Evolutionary conservation across 2,329 filamentous ascomycete species (phyloP), one percentile per base, ranked within the genome.

Genomic region (Hypoxylon rubiginosum): DNA sequence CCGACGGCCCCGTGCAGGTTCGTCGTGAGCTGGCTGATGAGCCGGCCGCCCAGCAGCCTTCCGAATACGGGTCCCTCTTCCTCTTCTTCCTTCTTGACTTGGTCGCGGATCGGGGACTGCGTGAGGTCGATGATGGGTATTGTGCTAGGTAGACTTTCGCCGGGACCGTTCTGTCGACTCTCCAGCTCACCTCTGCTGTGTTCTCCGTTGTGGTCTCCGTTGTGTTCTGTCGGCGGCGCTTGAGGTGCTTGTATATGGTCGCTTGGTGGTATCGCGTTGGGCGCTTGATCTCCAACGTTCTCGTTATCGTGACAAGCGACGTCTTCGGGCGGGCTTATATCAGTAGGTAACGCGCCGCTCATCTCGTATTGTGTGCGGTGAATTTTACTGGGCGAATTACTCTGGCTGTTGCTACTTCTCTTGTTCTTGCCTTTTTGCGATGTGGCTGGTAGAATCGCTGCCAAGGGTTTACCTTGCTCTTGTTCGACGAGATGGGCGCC

Each of bases 101-200:
- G 10, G 10, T 45, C 50, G n/a, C n/a, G 24, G 21, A 36, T 46
- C 11, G 48, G 54, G 30, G 55, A 55, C 26, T 49, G 50, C 34
- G 61, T 58, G 2, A 64, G 46, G 34, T 64, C 51, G 7, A 64
- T 59, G 43, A 59, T 51, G n/a, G 34, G 62, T 45, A 52, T 21
- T 7, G 24, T 21, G 8, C 56, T n/a, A 17, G 43, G 30, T 26
- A 26, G 32, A 49, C 26, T 56, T 19, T 39, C 8, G 11, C 7
- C 45, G 11, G 34, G 34, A 9, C 30, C 28, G 26, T n/a, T 17
- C 32, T 45, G 36, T 10, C 21, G 13, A 2, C 3, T 34, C 36
- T 26, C 19, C 10, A 10, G 15, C 15, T 10, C 13, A 26, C 13
- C n/a, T n/a, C n/a, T n/a, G n/a, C n/a, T n/a, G n/a, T n/a, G n/a